Evolutionary conservation across 2,329 filamentous ascomycete genomes (phyloP).

Genomic region (Cercospora citrullina): DNA sequence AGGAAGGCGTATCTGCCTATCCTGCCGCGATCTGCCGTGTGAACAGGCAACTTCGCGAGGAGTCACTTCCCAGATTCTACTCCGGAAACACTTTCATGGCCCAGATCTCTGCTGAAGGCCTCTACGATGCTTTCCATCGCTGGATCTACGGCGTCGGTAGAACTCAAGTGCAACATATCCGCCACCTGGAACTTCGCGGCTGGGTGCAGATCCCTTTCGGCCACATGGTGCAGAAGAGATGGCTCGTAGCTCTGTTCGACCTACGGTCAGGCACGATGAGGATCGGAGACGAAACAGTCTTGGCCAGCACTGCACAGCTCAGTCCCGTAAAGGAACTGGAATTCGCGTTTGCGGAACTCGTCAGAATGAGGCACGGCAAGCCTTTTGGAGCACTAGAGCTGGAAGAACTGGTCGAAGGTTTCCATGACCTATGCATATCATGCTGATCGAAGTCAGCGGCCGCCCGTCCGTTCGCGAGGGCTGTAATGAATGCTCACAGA

Average conservation of each 20-base stretch:
- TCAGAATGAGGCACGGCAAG: constrained; percentile 18
- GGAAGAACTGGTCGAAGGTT: constrained; percentile 24
- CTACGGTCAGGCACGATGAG: constrained; percentile 25
- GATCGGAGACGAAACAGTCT: neutral
- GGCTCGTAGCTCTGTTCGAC: constrained; percentile 27
- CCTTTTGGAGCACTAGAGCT: constrained; percentile 21
- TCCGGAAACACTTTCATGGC: constrained; percentile 30
- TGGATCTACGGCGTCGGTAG: constrained; percentile 30
- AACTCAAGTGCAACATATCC: constrained; percentile 24
- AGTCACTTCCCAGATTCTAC: constrained; percentile 31
- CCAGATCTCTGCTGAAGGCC: constrained; percentile 25
- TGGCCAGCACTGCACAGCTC: neutral
- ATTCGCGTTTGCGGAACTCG: constrained; percentile 18
- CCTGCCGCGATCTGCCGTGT: constrained; percentile 28
- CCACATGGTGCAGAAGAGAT: constrained; percentile 28
- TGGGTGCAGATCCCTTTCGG: constrained; percentile 31
- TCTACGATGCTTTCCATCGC: constrained; percentile 20
- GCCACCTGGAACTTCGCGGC: constrained; percentile 26
- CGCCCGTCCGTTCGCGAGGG: neutral
- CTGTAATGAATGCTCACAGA: neutral
- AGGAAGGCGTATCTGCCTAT: constrained; percentile 23
- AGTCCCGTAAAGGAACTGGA: constrained; percentile 23
- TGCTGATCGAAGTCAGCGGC: neutral
- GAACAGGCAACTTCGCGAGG: constrained; percentile 27
- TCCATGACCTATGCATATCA: constrained; percentile 24